Base-by-base conservation (phyloP, 2,329 filamentous ascomycete species). In the Trichoderma semiorbis region DNA sequence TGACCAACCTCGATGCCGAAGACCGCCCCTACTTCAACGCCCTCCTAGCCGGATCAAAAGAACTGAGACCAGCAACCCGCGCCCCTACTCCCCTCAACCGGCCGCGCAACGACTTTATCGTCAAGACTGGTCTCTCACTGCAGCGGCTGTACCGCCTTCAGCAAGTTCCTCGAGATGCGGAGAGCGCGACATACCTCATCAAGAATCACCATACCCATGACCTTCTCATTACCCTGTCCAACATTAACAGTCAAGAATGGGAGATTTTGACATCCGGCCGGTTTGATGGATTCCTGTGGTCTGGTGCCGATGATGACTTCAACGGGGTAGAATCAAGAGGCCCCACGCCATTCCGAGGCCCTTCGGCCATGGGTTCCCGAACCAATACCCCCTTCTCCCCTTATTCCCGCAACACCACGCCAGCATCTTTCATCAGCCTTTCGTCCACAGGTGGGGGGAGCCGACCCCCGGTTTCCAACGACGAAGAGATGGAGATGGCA, bases 241-340 rank as follows among this genome's bases (percentile, higher is more conserved):
- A 95, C 67, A 96, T 98, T 76, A 96, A 92, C 78, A 89, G 91
- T 61, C 92, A 93, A n/a, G 95, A 98, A 81, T 98, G 95, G 95
- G 95, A 98, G 74, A 97, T 98, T 70, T 86, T 98, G 14, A 93
- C 92, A 5, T 98, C 95, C 0, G 95, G 95, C 32, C 92, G 95
- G 32, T 98, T 98, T 77, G 95, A 98, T 78, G 95, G 95, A 5
- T 98, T 98, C 82, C 86, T 98, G 24, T 97, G 95, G 90, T 97
- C 94, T 58, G 95, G 95, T 26, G 94, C 93, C 7, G 95, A 98
- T 68, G 87, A 88, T 30, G 85, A 86, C 55, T 77, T 71, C 74
- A 79, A 80, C 70, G 86, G 78, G 36, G 78, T 80, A 66, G 85
- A 86, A n/a, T 89, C 85, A 68, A 83, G 85, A 77, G 88, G 82